Conservation (phyloP, 1,284 basidiomycete genomes). For the Gymnopus androsaceus region DNA sequence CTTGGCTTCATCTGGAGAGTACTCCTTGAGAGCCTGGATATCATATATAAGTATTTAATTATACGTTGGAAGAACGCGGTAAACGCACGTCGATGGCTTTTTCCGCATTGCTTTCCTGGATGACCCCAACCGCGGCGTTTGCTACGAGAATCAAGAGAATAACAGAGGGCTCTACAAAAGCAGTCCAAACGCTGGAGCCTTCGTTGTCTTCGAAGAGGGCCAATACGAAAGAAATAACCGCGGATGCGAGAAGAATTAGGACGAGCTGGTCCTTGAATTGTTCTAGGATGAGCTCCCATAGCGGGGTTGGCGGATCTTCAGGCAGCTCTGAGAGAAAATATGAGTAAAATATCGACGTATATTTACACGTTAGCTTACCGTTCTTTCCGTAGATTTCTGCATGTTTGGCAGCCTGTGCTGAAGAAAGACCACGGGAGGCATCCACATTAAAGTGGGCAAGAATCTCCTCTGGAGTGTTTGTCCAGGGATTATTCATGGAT, state of each 20-base stretch:
- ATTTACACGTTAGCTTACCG: constrained; percentile 50
- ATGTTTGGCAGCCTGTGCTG: constrained; percentile 68
- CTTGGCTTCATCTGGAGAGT: constrained; percentile 93
- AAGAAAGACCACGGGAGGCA: constrained; percentile 53
- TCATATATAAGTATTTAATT: constrained; percentile 14
- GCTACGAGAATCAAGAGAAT: constrained; percentile 93
- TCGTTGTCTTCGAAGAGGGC: constrained; percentile 81
- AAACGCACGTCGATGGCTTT: constrained; percentile 88
- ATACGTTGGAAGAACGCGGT: constrained; percentile 7
- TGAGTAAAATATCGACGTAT: constrained; percentile 3
- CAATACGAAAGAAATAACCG: constrained; percentile 87
- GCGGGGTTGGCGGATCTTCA: constrained; percentile 85
- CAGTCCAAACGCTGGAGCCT: constrained; percentile 68
- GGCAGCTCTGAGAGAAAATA: constrained; percentile 66
- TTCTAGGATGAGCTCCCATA: constrained; percentile 93
- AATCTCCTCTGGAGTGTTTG: constrained; percentile 60
- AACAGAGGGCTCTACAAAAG: constrained; percentile 91
- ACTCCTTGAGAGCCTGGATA: constrained; percentile 85
- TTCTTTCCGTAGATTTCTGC: constrained; percentile 84
- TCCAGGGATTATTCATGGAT: constrained; percentile 74
- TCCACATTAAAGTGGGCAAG: constrained; percentile 69
- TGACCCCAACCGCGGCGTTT: constrained; percentile 92
- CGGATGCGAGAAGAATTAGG: constrained; percentile 89
- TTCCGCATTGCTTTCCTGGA: constrained; percentile 94
- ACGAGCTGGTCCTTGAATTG: constrained; percentile 98